Base-by-base conservation (phyloP, 2,329 filamentous ascomycete species). In the Nannizzia gypsea region DNA sequence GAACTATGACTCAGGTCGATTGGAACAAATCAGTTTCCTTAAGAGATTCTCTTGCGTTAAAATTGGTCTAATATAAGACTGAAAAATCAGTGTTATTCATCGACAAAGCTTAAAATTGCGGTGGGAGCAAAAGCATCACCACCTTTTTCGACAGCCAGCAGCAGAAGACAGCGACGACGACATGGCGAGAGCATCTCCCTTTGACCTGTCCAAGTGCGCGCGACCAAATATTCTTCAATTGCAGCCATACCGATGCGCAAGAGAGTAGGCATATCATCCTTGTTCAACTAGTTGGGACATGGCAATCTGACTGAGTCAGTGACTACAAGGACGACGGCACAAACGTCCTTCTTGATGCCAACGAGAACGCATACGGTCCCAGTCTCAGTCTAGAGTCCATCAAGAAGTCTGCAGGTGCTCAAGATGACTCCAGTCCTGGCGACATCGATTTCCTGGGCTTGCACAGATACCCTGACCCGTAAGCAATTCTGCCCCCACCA, bases 261-360 rank as follows among this genome's bases (percentile, higher is more conserved):
- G 88, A 81, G 88, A 92, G 88, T 90, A 77, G 74, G 85, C 75
- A 28, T 56, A 52, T 60, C 11, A 3, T 24, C 48, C n/a, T 15
- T 9, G 48, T 8, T 13, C n/a, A 42, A n/a, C 15, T 42, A 42
- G 28, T 46, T 15, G 28, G 46, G 58, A n/a, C 66, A 77, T 65
- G n/a, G n/a, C 70, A 66, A 69, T 65, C 42, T 46, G 8, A 72
- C 38, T 64, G 64, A 67, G 57, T 69, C 70, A 95, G 90, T 77
- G 93, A 99, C 81, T 97, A 99, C 82, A 96, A 99, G 78, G 92
- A 99, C 73, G 88, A 99, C 71, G 93, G 93, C 66, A 92, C 85
- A 61, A 97, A 97, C 70, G 85, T 97, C 68, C 86, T 99, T 58
- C 87, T 99, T 65, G 93, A 99, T 72, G 93, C 93, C 67, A 99